Conservation (phyloP, 331 rosid genomes). For the Rhamnella rubrinervis region DNA sequence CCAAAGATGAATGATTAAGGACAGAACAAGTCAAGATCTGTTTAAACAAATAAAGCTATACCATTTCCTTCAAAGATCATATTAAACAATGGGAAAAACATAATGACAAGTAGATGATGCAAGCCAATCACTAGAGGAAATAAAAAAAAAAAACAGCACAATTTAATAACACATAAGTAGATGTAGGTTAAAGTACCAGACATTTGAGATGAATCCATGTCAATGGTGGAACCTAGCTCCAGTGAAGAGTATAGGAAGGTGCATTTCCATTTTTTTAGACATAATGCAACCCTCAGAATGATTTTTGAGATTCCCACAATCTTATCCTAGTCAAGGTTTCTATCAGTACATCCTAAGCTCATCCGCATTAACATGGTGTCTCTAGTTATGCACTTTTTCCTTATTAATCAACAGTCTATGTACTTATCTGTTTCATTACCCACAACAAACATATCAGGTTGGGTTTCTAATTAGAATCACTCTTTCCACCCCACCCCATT, state of each 20-base stretch:
- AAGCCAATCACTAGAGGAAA: neutral
- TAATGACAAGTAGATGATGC: neutral
- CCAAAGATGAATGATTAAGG: slow-evolving; percentile 14
- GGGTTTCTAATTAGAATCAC: neutral
- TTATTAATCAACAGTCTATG: neutral
- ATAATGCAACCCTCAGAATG: neutral
- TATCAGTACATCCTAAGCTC: neutral
- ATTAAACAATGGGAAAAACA: neutral
- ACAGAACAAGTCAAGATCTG: slow-evolving; percentile 3
- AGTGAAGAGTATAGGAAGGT: neutral
- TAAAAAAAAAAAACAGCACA: neutral
- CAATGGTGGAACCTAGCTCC: neutral
- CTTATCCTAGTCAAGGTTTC: too few species aligned
- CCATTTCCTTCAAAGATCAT: slow-evolving; percentile 6
- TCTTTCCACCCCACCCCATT: neutral
- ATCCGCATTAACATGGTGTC: neutral
- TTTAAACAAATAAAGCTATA: slow-evolving; percentile 2
- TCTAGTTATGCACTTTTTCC: neutral
- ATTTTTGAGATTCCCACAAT: too few species aligned
- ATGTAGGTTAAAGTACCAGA: neutral
- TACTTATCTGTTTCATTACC: neutral
- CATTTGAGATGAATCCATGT: neutral
- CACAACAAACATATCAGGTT: neutral
- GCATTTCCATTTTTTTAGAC: neutral
- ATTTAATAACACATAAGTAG: neutral